phyloP scores from a whole-genome alignment of 1,284 basidiomycete species.

The Moesziomyces aphidis region DNA sequence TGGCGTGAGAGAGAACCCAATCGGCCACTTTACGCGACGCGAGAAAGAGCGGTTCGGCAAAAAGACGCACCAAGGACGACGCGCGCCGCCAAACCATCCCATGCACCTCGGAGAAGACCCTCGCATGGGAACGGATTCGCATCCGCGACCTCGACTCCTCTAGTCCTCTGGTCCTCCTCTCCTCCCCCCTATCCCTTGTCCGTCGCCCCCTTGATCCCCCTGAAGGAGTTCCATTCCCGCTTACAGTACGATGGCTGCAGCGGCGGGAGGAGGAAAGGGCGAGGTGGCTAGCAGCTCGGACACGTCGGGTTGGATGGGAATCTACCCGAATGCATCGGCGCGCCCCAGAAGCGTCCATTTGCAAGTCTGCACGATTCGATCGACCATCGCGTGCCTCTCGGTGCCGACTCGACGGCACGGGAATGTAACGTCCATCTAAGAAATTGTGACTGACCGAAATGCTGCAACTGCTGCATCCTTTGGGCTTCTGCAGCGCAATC shows the following conservation, averaged over 20 bases:
- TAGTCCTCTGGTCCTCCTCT: background rate
- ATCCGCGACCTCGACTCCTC: background rate
- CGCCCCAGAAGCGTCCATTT: no score
- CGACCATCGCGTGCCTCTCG: no score
- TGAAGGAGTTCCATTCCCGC: no score
- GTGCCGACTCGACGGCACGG: no score
- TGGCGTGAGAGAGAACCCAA: background rate
- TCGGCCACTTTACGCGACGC: constrained; percentile 16
- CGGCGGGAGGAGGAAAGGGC: no score
- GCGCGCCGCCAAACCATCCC: background rate
- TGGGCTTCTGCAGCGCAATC: no score
- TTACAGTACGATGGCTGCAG: no score
- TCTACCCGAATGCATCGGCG: no score
- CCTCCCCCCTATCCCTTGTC: background rate
- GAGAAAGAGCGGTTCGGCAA: background rate
- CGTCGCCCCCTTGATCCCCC: background rate
- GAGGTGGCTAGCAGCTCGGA: no score
- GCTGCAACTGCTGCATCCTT: background rate
- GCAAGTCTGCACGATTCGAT: no score
- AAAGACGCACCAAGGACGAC: no score
- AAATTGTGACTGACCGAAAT: background rate
- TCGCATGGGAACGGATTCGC: constrained; percentile 29
- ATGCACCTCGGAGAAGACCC: constrained; percentile 31
- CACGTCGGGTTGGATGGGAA: no score
- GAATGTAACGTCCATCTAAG: background rate